Conservation (phyloP, 2,329 filamentous ascomycete species). For the Microdochium nivale region DNA sequence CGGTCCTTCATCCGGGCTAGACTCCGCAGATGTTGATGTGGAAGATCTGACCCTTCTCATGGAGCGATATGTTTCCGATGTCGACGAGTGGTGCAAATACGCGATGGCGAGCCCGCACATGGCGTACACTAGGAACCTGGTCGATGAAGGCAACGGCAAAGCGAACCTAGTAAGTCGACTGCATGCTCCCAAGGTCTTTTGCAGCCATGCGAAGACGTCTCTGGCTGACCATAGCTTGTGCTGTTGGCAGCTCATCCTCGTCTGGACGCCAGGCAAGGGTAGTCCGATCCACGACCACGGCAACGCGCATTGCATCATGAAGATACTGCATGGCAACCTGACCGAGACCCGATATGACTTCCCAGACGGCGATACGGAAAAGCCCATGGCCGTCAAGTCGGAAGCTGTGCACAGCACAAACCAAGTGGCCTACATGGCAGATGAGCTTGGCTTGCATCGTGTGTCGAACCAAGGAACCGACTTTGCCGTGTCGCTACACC, state of each 20-base stretch:
- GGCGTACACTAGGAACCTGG: slow-evolving; percentile 79
- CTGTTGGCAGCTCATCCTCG: slow-evolving; percentile 61
- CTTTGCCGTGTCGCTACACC: slow-evolving; percentile 76
- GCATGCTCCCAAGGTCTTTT: not conserved
- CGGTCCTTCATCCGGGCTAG: slow-evolving; percentile 72
- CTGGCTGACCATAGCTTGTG: slow-evolving; percentile 1
- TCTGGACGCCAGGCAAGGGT: slow-evolving; percentile 78
- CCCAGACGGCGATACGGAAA: slow-evolving; percentile 43
- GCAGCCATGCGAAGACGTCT: not conserved
- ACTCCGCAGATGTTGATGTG: slow-evolving; percentile 74
- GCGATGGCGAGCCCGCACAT: slow-evolving; percentile 62
- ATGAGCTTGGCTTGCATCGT: slow-evolving; percentile 78
- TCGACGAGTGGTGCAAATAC: slow-evolving; percentile 65
- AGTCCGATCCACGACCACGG: slow-evolving; percentile 85
- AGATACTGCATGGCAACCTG: slow-evolving; percentile 68
- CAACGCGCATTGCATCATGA: slow-evolving; percentile 90
- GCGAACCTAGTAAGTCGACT: slow-evolving; percentile 36
- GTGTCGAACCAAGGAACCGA: slow-evolving; percentile 69
- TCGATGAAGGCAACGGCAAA: slow-evolving; percentile 77
- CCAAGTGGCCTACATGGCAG: slow-evolving; percentile 83
- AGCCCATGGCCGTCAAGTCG: slow-evolving; percentile 55
- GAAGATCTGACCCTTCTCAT: slow-evolving; percentile 63
- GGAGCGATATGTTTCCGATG: slow-evolving; percentile 61
- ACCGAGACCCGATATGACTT: slow-evolving; percentile 77
- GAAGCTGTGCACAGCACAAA: slow-evolving; percentile 62